Conservation (phyloP, 768 basidiomycete genomes). For the Cantharellus anzutake region DNA sequence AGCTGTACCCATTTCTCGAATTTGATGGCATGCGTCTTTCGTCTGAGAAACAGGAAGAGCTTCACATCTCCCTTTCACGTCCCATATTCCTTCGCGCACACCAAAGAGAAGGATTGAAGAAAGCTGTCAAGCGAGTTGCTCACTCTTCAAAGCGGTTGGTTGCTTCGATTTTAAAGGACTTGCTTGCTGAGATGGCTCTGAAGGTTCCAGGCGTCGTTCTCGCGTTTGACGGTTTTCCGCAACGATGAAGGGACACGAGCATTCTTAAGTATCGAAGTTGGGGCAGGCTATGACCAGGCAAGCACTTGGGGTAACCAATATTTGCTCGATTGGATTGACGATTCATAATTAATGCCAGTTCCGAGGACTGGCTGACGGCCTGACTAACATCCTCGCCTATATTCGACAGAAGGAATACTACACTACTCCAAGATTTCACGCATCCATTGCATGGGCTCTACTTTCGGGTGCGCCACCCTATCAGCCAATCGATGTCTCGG, state of each 20-base stretch:
- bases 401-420: slow-evolving; percentile 72
- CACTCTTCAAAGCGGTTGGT: slow-evolving; percentile 25
- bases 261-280: slow-evolving; percentile 66
- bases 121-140: slow-evolving; percentile 35
- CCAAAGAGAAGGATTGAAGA: slow-evolving; percentile 56
- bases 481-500: too few relatives aligned
- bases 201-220: slow-evolving; percentile 60
- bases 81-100: slow-evolving; percentile 64
- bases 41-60: slow-evolving; percentile 19
- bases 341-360: slow-evolving; percentile 28
- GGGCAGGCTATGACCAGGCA: slow-evolving; percentile 69
- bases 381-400: slow-evolving; percentile 18
- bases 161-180: not conserved
- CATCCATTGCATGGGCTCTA: slow-evolving; percentile 77
- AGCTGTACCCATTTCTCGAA: slow-evolving; percentile 24
- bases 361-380: slow-evolving; percentile 34
- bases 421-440: slow-evolving; percentile 61
- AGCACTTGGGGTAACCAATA: slow-evolving; percentile 4
- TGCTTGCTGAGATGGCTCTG: not conserved
- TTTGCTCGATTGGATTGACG: not conserved
- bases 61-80: slow-evolving; percentile 76
- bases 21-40: slow-evolving; percentile 5
- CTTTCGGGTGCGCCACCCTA: slow-evolving; percentile 16
- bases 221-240: slow-evolving; percentile 43
- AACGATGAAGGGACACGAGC: slow-evolving; percentile 71